Percentiles rank a stretch among this genome's conserved stretches.
These are phyloP conservation scores for Filobasidium wieringae DNA, from an alignment of 768 basidiomycete genomes.

Conservation along the genomic window DNA sequence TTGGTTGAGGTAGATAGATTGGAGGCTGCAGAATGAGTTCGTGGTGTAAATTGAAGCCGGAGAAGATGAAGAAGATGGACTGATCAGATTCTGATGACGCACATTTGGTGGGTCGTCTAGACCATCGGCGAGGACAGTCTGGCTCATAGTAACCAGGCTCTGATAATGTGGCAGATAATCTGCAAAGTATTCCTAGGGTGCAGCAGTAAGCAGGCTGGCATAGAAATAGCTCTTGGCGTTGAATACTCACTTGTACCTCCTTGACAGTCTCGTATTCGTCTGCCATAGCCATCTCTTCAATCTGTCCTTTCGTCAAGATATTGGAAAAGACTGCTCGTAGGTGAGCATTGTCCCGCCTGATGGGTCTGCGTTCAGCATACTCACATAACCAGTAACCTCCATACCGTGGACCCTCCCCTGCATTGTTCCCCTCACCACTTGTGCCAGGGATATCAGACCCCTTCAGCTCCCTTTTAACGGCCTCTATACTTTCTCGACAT, in stretches of 20 bases:
- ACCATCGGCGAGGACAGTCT: constrained; percentile 29
- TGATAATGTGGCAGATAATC: constrained; percentile 84
- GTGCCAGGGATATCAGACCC: background rate
- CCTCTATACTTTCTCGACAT: constrained; percentile 67
- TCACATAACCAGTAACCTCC: constrained; percentile 98
- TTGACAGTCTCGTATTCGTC: constrained; percentile 94
- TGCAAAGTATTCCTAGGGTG: constrained; percentile 79
- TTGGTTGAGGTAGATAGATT: constrained; percentile 33
- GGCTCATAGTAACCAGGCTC: constrained; percentile 64
- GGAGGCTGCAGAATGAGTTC: constrained; percentile 30
- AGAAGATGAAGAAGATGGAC: background rate
- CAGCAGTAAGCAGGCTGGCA: background rate
- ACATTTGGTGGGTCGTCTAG: constrained; percentile 36
- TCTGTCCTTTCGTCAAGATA: constrained; percentile 71
- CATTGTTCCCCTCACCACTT: background rate
- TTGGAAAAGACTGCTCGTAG: constrained; percentile 79
- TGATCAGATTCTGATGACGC: background rate
- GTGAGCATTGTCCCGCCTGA: too few relatives aligned
- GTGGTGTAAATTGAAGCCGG: too few relatives aligned
- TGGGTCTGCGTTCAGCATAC: constrained; percentile 40
- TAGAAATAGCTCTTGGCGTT: background rate
- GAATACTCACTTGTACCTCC: constrained; percentile 72
- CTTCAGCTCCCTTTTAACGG: constrained; percentile 67
- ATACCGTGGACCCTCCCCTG: constrained; percentile 62
- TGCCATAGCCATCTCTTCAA: constrained; percentile 82